Evolutionary conservation across 1,284 basidiomycete genomes (phyloP).

Genomic region (Ceratobasidium sp.): DNA sequence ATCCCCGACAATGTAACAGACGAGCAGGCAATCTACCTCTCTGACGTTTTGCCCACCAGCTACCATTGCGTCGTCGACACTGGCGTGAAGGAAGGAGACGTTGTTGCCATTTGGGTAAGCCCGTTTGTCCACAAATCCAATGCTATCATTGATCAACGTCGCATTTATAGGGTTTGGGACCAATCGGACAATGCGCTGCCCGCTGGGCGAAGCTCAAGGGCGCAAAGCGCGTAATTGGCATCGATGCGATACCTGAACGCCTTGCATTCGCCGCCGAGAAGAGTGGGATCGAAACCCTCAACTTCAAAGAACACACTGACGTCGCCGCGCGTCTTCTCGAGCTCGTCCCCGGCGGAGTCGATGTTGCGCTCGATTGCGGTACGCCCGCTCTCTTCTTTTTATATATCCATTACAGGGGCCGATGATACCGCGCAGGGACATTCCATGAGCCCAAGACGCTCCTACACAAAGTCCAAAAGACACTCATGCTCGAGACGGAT

Average conservation of each 20-base stretch:
- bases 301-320: constrained; percentile 68
- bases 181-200: constrained; percentile 69
- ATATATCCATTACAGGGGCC: constrained; percentile 5
- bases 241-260: constrained; percentile 72
- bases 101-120: constrained; percentile 72
- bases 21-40: constrained; percentile 65
- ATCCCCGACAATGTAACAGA: constrained; percentile 67
- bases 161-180: constrained; percentile 63
- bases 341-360: constrained; percentile 70
- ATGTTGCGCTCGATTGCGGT: constrained; percentile 68
- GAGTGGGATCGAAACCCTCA: constrained; percentile 68
- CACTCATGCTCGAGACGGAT: constrained; percentile 80
- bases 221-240: constrained; percentile 75
- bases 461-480: constrained; percentile 73
- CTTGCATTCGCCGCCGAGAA: constrained; percentile 69
- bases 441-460: constrained; percentile 77
- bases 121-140: neutral
- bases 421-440: constrained; percentile 56
- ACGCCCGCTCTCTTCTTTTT: constrained; percentile 35
- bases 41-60: constrained; percentile 77
- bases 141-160: neutral
- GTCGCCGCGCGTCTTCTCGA: constrained; percentile 70
- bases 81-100: constrained; percentile 70
- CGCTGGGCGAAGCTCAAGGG: constrained; percentile 75
- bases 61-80: constrained; percentile 79